phyloP scores from a whole-genome alignment of 2,329 filamentous ascomycete species.

The Chrysoporthe cubensis region DNA sequence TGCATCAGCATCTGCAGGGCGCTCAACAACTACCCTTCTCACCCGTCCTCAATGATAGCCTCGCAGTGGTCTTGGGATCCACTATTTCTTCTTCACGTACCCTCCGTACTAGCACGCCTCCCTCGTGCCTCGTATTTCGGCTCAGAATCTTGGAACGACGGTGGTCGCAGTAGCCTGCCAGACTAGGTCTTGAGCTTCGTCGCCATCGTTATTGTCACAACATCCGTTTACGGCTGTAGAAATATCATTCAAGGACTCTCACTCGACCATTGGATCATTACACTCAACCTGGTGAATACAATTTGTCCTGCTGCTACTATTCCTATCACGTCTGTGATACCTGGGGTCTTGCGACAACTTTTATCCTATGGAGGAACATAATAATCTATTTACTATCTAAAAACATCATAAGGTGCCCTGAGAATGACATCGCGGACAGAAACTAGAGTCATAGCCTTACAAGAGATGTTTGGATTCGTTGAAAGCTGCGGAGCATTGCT shows the following conservation, averaged over 20 bases:
- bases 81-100: not conserved
- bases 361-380: no score
- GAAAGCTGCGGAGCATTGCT: no score
- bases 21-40: not conserved
- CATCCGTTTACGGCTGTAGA: slow-evolving; percentile 20
- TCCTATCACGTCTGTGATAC: not conserved
- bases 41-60: not conserved
- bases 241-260: slow-evolving; percentile 14
- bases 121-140: not conserved
- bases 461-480: no score
- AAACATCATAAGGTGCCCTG: no score
- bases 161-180: slow-evolving; percentile 21
- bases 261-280: slow-evolving; percentile 25
- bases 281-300: slow-evolving; percentile 22
- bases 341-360: no score
- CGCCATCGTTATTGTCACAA: slow-evolving; percentile 14
- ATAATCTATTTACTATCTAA: no score
- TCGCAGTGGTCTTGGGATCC: not conserved
- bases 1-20: not conserved
- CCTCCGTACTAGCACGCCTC: not conserved
- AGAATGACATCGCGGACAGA: no score
- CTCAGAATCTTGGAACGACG: slow-evolving; percentile 30
- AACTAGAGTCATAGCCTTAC: no score
- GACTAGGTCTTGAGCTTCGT: slow-evolving; percentile 11
- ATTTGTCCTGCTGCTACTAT: not conserved